A percentile compares a stretch with the other conserved stretches of the same genome.
Conservation (phyloP, 2,329 filamentous ascomycete genomes). For the Teratosphaeria nubilosa region DNA sequence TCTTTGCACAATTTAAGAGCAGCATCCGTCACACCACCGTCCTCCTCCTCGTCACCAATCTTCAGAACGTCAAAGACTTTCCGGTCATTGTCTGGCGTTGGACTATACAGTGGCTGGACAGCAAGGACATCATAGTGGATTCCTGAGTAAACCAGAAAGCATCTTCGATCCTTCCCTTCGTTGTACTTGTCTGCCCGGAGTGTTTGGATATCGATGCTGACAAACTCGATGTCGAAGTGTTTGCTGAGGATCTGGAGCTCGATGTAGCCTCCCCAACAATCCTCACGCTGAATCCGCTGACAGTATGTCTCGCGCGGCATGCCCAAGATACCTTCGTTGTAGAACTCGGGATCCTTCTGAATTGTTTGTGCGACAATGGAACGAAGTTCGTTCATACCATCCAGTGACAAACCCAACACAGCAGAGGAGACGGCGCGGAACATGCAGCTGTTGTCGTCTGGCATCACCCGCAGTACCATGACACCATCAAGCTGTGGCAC, state of each 20-base stretch:
- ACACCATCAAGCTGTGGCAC: conserved; percentile 47
- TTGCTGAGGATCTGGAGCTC: conserved; percentile 78
- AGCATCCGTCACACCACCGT: conserved; percentile 47
- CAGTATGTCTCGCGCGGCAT: conserved; percentile 63
- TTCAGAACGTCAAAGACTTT: conserved; percentile 54
- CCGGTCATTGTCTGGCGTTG: conserved; percentile 67
- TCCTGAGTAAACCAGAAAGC: conserved; percentile 78
- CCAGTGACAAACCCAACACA: conserved; percentile 54
- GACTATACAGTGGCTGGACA: conserved; percentile 53
- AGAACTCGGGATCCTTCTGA: conserved; percentile 59
- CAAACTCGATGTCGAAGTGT: conserved; percentile 77
- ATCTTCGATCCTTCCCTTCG: conserved; percentile 57
- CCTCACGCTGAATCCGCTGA: conserved; percentile 65
- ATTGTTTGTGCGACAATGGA: conserved; percentile 72
- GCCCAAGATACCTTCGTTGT: conserved; percentile 68
- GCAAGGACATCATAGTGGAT: conserved; percentile 91
- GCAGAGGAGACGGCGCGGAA: conserved; percentile 81
- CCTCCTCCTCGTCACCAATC: conserved; percentile 28
- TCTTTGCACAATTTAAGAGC: conserved; percentile 46
- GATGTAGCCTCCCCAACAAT: conserved; percentile 86
- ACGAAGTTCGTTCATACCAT: conserved; percentile 62
- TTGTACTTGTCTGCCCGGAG: conserved; percentile 66
- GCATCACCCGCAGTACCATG: conserved; percentile 79
- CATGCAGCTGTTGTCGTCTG: conserved; percentile 90
- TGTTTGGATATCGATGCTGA: conserved; percentile 68